Evolutionary conservation across 805 yeast species (phyloP).

Genomic region (Wickerhamomyces silvicola): DNA sequence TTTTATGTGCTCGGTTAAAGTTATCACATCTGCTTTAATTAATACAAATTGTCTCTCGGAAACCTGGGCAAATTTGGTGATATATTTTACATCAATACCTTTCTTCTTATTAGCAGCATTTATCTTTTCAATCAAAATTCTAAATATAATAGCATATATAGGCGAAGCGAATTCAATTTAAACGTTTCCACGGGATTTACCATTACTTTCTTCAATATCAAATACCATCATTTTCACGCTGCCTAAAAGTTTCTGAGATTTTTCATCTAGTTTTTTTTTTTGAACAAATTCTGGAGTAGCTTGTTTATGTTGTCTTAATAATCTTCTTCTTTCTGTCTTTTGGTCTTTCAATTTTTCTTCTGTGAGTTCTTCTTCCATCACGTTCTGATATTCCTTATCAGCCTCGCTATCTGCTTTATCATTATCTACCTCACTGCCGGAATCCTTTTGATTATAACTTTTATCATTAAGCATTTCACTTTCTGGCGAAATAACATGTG

Average conservation of each 20-base stretch:
- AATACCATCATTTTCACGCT: slow-evolving; percentile 5
- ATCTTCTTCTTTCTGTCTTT: too few relatives aligned
- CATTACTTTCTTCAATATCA: slow-evolving; percentile 13
- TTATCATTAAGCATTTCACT: too few relatives aligned
- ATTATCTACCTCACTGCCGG: too few relatives aligned
- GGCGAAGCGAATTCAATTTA: slow-evolving; percentile 10
- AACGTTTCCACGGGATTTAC: slow-evolving; percentile 14
- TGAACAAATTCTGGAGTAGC: too few relatives aligned
- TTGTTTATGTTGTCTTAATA: too few relatives aligned
- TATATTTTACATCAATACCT: slow-evolving; percentile 3
- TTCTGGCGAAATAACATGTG: too few relatives aligned
- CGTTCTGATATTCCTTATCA: too few relatives aligned
- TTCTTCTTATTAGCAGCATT: slow-evolving; percentile 7
- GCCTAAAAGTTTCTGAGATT: slow-evolving; percentile 4
- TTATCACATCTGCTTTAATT: slow-evolving; percentile 3
- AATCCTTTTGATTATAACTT: too few relatives aligned
- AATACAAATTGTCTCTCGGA: slow-evolving; percentile 12
- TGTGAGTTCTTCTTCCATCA: too few relatives aligned
- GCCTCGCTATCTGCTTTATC: too few relatives aligned
- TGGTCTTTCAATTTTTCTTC: too few relatives aligned
- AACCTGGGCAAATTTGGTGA: slow-evolving; percentile 11
- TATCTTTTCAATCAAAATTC: slow-evolving; percentile 10
- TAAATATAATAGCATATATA: slow-evolving; percentile 10
- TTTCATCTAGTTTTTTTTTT: slow-evolving; percentile 3
- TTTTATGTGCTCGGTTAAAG: background rate